Percentiles rank a stretch among this genome's conserved stretches.
These are phyloP conservation scores for Quercus gilva DNA, from an alignment of 306 rosid species.

Conservation along the genomic window DNA sequence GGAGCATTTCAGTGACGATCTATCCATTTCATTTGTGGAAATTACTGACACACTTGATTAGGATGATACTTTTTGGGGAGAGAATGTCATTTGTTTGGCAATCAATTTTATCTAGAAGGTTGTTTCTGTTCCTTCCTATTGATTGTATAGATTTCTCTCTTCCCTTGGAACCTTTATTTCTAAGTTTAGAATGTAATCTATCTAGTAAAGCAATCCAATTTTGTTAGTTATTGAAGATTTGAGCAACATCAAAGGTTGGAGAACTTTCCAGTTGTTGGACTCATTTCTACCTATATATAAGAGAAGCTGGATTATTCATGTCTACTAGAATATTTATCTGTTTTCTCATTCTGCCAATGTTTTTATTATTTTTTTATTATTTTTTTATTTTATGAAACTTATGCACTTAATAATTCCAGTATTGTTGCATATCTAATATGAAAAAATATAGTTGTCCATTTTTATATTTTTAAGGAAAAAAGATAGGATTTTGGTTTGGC, in stretches of 20 bases:
- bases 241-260: background rate
- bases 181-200: background rate
- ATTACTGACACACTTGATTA: background rate
- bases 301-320: too few relatives aligned
- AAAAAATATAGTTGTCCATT: too few relatives aligned
- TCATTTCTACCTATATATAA: too few relatives aligned
- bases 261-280: background rate
- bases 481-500: too few relatives aligned
- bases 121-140: background rate
- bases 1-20: slow-evolving; percentile 1
- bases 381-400: too few relatives aligned
- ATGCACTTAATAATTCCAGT: too few relatives aligned
- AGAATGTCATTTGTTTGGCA: background rate
- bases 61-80: background rate
- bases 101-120: background rate
- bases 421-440: too few relatives aligned
- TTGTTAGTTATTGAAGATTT: background rate
- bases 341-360: too few relatives aligned
- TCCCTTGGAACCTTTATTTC: background rate
- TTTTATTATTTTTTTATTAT: too few relatives aligned
- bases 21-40: background rate
- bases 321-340: too few relatives aligned
- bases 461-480: too few relatives aligned
- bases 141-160: background rate
- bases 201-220: background rate